phyloP scores from a whole-genome alignment of 148 eudicot genomes.

The Vaccinium corymbosum region DNA sequence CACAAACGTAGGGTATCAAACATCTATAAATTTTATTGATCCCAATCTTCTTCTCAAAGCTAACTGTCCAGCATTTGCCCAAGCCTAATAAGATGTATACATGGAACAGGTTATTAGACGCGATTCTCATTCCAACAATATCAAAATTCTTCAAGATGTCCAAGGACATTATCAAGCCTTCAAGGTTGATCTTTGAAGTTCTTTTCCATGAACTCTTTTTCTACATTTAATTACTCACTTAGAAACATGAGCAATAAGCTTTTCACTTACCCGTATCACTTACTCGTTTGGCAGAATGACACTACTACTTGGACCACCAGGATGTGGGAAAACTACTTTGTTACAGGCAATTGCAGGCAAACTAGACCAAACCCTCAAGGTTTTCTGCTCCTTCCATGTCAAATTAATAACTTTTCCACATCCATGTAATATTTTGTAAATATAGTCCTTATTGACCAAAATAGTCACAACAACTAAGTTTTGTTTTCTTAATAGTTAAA shows the following conservation, averaged over 20 bases:
- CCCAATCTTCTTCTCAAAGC: background rate
- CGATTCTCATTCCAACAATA: conserved; percentile 15
- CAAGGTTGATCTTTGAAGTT: conserved; percentile 37
- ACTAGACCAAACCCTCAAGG: conserved; percentile 56
- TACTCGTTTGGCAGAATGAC: conserved; percentile 42
- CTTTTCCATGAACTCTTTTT: background rate
- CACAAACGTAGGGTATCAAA: too few species aligned
- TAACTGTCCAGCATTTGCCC: background rate
- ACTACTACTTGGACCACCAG: conserved; percentile 15
- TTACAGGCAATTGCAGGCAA: conserved; percentile 76
- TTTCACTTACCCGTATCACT: background rate
- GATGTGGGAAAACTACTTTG: conserved; percentile 73
- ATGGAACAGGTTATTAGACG: background rate
- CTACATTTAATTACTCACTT: background rate
- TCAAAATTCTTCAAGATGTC: conserved; percentile 50
- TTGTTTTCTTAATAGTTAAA: background rate
- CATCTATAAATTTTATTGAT: too few species aligned
- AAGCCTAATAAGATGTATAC: background rate
- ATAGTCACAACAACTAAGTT: background rate
- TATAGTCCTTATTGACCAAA: background rate
- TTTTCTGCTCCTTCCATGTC: background rate
- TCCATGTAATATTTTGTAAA: background rate
- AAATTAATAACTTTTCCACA: background rate
- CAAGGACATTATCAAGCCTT: conserved; percentile 72
- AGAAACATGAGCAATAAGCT: background rate